Base-by-base conservation (phyloP, 2,329 filamentous ascomycete genomes). In the Aspergillus fumigatus region DNA sequence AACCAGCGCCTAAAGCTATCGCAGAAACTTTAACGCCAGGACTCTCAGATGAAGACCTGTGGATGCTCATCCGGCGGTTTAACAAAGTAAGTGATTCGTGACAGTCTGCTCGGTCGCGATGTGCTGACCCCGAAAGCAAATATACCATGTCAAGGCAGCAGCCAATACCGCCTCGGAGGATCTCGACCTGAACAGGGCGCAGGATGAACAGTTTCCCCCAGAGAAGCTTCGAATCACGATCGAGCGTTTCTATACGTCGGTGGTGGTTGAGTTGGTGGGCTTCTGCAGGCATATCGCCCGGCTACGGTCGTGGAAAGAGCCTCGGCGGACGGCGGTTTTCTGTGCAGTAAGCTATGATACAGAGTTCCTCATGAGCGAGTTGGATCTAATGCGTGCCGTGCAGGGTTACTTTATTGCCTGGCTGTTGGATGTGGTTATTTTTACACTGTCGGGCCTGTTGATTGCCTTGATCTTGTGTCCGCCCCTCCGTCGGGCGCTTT, bases 121-220 rank as follows among this genome's bases (percentile, higher is more conserved):
- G n/a, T 21, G 14, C 1, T 4, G 3, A 14, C 4, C 40, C 14
- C 47, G 41, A 26, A 51, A 82, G 83, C 83, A 86, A 83, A 82
- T 86, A 70, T 86, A 85, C 69, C 81, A 85, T 73, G 88, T 94
- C 63, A 90, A 89, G 69, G 84, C 88, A 27, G 83, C 87, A 8
- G 75, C 81, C 0, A 71, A 80, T 50, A 73, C 83, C 7, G 80
- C 83, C 1, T 81, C 88, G 1, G 88, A 88, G 5, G 84, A 85
- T 14, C 76, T 96, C 40, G 90, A 95, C 70, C 80, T 95, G 57
- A 90, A 92, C 63, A 87, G 90, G 55, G 87, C 89, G 4, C 87
- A 92, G 41, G 87, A 93, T 53, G 90, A 94, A 62, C 88, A 92
- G 56, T 94, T 94, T 70, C 90, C 88, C 0, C 90, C 90, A 0